Percentiles rank a stretch among this genome's conserved stretches.
phyloP scores from a whole-genome alignment of 2,329 filamentous ascomycete genomes.

The Claviceps africana region DNA sequence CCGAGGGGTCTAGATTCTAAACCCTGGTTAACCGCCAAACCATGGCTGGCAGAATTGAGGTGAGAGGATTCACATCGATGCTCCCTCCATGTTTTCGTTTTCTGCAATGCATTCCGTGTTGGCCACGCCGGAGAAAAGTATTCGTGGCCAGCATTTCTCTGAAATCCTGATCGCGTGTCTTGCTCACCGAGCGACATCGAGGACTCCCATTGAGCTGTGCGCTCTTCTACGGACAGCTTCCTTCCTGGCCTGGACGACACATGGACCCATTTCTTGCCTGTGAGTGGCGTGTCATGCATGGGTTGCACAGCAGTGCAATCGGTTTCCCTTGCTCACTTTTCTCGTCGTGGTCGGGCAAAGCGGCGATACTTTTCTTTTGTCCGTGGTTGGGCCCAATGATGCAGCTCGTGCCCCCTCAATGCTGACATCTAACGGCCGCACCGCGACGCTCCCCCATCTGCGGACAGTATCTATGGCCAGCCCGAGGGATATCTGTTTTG shows the following conservation, averaged over 20 bases:
- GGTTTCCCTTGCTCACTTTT: not conserved
- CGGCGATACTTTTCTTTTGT: not conserved
- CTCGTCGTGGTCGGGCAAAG: not conserved
- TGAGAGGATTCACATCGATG: slow-evolving; percentile 1
- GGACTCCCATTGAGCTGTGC: not conserved
- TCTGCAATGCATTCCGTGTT: not conserved
- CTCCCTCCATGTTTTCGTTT: not conserved
- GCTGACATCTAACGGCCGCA: not conserved
- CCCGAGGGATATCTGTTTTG: not conserved
- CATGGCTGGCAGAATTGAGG: slow-evolving; percentile 5
- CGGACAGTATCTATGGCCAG: not conserved
- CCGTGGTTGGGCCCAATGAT: not conserved
- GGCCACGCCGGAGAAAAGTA: not conserved
- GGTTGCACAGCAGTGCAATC: slow-evolving; percentile 5
- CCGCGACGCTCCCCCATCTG: not conserved
- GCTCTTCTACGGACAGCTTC: not conserved
- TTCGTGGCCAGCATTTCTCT: not conserved
- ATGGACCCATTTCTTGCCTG: not conserved
- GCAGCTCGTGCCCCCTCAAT: not conserved
- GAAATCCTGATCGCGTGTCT: not conserved
- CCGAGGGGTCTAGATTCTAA: not conserved
- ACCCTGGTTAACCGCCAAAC: not conserved
- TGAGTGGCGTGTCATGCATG: slow-evolving; percentile 5
- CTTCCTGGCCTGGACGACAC: not conserved
- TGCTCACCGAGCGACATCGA: not conserved